phyloP scores from a whole-genome alignment of 345 rosid genomes.

The Citropsis articulata region DNA sequence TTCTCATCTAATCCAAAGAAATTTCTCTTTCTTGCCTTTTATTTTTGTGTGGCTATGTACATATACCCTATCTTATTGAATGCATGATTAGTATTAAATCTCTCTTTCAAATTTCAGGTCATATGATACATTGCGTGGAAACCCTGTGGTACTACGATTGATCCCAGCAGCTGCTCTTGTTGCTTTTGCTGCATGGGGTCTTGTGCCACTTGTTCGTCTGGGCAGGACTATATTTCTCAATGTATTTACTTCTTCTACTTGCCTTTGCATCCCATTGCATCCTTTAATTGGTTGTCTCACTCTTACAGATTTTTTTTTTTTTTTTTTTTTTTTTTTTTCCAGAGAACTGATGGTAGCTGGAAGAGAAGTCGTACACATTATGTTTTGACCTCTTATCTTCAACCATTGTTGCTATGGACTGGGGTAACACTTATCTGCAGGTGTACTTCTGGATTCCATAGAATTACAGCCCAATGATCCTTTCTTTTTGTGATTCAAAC shows the following conservation, averaged over 20 bases:
- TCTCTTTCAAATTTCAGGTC: conserved; percentile 44
- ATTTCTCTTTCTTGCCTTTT: neutral
- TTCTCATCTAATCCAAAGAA: neutral
- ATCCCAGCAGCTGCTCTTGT: conserved; percentile 71
- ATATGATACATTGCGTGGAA: conserved; percentile 49
- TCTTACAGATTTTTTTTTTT: neutral
- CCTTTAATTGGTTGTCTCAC: conserved; percentile 8
- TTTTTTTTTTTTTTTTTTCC: conserved; percentile 20
- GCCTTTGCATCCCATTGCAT: conserved; percentile 11
- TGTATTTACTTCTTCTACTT: conserved; percentile 33
- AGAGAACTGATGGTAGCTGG: conserved; percentile 68
- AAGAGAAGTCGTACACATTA: conserved; percentile 56
- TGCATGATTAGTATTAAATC: neutral
- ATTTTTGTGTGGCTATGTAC: neutral
- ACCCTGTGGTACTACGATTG: conserved; percentile 47
- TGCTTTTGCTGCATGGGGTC: conserved; percentile 82
- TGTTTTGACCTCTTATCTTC: conserved; percentile 65
- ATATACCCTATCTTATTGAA: neutral
- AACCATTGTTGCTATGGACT: conserved; percentile 85
- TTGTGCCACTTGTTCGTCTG: conserved; percentile 64
- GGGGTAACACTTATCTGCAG: conserved; percentile 84
- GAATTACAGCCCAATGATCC: conserved; percentile 1
- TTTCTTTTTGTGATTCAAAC: neutral
- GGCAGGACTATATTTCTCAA: conserved; percentile 49
- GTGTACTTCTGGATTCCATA: conserved; percentile 28